Evolutionary conservation across 2,329 filamentous ascomycete species (phyloP), one percentile per base, ranked within the genome.

Genomic region (Venturia aucupariae): DNA sequence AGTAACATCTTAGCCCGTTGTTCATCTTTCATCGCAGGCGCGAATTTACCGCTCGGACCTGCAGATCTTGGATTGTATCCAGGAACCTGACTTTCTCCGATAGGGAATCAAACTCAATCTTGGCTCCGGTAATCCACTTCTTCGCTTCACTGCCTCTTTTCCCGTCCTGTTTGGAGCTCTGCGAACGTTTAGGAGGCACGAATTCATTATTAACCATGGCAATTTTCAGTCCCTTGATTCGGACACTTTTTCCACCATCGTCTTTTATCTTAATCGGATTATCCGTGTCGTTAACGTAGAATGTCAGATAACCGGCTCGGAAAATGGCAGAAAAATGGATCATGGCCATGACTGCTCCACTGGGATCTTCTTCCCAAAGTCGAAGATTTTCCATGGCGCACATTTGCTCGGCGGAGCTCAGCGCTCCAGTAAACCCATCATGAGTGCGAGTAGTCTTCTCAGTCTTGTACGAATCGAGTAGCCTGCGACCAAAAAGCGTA

Each of bases 371-470:
- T 66, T 78, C 74, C 78, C 78, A 81, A 0, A 80, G 69, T 4
- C 79, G 73, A 2, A 80, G 71, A 42, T 77, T 77, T 65, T 81
- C 79, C 65, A 80, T 76, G 24, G 75, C 78, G 63, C 78, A 79
- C 71, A 81, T 78, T 68, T 80, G 78, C 67, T 80, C 78, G 63
- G 79, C 76, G 64, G 79, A 78, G 3, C 75, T 71, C 63, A 80
- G 76, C 0, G 75, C 71, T 0, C 75, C 73, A 24, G 72, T 70
- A 22, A 79, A 61, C 5, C 78, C 78, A 64, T 78, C 74, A 68
- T 79, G 78, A 10, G 78, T 70, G 30, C 79, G 76, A 41, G 76
- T 75, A 1, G 77, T 79, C 64, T 78, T 77, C 39, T 73, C 74
- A 0, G 77, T 80, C 39, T 74, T 72, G 65, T 73, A 79, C 4